Evolutionary conservation across 176 grass and related monocot genomes (phyloP).

Genomic region (Oropetium thomaeum): DNA sequence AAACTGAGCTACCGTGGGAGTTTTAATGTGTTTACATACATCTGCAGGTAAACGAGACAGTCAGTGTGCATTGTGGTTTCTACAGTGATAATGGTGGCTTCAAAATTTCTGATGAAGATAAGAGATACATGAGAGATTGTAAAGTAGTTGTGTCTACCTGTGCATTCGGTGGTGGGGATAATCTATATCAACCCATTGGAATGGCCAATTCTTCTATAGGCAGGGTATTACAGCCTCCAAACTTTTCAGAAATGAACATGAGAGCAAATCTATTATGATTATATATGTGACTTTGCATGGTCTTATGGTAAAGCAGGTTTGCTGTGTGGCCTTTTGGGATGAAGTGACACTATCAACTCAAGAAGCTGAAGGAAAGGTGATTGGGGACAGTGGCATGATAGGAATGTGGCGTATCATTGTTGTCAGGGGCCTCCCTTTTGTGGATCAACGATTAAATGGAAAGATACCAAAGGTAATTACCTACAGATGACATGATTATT

Average conservation of each 20-base stretch:
- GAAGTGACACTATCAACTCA: slow-evolving; percentile 68
- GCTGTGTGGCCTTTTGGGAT: slow-evolving; percentile 94
- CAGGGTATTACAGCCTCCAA: slow-evolving; percentile 40
- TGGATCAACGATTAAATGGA: slow-evolving; percentile 90
- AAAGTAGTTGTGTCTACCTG: slow-evolving; percentile 88
- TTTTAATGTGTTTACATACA: slow-evolving; percentile 29
- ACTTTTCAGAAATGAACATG: slow-evolving; percentile 2
- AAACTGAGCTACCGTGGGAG: not conserved
- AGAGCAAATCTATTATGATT: not conserved
- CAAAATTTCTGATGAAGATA: slow-evolving; percentile 72
- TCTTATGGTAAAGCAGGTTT: slow-evolving; percentile 58
- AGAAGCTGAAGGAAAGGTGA: slow-evolving; percentile 74
- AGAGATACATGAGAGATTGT: slow-evolving; percentile 66
- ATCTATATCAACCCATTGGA: slow-evolving; percentile 98
- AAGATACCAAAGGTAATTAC: slow-evolving; percentile 86
- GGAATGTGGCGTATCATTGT: slow-evolving; percentile 82
- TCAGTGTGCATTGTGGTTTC: not conserved
- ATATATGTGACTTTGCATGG: slow-evolving; percentile 9
- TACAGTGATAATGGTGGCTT: slow-evolving; percentile 84
- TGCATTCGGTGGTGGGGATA: slow-evolving; percentile 90
- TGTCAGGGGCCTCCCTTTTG: slow-evolving; percentile 72
- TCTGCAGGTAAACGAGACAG: slow-evolving; percentile 40
- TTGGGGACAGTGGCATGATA: slow-evolving; percentile 60
- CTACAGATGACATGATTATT: slow-evolving; percentile 5
- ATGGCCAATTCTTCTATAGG: slow-evolving; percentile 75